Evolutionary conservation across 2,329 filamentous ascomycete species (phyloP).

Genomic region (Thielaviopsis euricoi): DNA sequence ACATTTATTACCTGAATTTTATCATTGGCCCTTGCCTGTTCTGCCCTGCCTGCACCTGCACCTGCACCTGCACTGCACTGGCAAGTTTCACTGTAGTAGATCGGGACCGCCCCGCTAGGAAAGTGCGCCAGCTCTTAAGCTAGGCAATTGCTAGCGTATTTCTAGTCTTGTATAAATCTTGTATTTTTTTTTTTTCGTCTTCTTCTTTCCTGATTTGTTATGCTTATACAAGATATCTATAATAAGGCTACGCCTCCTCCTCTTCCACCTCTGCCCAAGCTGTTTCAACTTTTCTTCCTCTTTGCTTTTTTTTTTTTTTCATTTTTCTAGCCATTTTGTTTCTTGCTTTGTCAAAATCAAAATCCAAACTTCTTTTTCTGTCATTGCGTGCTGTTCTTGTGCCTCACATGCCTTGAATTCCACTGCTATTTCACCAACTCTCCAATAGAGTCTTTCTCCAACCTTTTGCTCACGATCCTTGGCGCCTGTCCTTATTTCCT

Average conservation of each 20-base stretch:
- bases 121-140: not conserved
- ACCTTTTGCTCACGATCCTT: not conserved
- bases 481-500: not conserved
- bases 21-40: too few species aligned
- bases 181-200: not conserved
- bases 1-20: too few species aligned
- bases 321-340: not conserved
- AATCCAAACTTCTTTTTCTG: not conserved
- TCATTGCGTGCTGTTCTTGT: not conserved
- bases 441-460: not conserved
- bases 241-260: not conserved
- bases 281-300: not conserved
- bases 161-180: not conserved
- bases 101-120: not conserved
- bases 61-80: too few species aligned
- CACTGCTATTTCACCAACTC: not conserved
- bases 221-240: not conserved
- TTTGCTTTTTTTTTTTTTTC: not conserved
- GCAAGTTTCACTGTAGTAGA: not conserved
- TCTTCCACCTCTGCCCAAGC: too few species aligned
- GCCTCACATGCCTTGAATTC: not conserved
- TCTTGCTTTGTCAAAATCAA: too few species aligned
- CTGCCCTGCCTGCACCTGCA: too few species aligned
- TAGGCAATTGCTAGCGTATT: not conserved
- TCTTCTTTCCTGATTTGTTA: not conserved